Evolutionary conservation across 192 early-diverging fungal species (phyloP).

Genomic region (Phlyctochytrium arcticum): DNA sequence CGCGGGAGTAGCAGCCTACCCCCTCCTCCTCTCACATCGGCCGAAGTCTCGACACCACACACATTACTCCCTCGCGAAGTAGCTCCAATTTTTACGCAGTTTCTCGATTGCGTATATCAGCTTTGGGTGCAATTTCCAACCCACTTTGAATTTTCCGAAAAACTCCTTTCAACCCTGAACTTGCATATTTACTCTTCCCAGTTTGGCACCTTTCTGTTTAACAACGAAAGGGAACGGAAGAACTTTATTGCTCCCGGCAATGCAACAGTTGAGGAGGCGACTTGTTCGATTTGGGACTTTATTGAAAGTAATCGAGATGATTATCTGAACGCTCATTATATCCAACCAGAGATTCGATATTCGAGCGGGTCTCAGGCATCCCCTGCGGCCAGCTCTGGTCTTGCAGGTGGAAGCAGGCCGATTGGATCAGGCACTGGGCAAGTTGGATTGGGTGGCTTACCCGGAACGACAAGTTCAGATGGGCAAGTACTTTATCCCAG

Average conservation of each 20-base stretch:
- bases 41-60: conserved; percentile 32
- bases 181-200: conserved; percentile 86
- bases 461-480: conserved; percentile 20
- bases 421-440: not conserved
- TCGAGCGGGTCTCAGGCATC: not conserved
- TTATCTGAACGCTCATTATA: conserved; percentile 60
- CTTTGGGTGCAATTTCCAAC: conserved; percentile 80
- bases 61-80: conserved; percentile 61
- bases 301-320: conserved; percentile 52
- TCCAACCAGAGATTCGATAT: conserved; percentile 40
- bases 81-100: conserved; percentile 95
- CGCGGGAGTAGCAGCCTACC: not conserved
- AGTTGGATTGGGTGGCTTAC: not conserved
- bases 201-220: conserved; percentile 93
- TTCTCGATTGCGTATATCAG: conserved; percentile 95
- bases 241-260: conserved; percentile 9
- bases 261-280: conserved; percentile 26
- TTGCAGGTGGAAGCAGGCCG: not conserved
- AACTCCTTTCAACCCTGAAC: conserved; percentile 75
- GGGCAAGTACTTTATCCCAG: conserved; percentile 66
- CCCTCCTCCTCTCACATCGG: conserved; percentile 2
- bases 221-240: conserved; percentile 75
- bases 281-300: conserved; percentile 79
- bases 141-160: conserved; percentile 90
- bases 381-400: not conserved